A percentile compares a stretch with the other conserved stretches of the same genome.
Conservation (phyloP, 2,329 filamentous ascomycete genomes). For the Myriosclerotinia scirpicola region DNA sequence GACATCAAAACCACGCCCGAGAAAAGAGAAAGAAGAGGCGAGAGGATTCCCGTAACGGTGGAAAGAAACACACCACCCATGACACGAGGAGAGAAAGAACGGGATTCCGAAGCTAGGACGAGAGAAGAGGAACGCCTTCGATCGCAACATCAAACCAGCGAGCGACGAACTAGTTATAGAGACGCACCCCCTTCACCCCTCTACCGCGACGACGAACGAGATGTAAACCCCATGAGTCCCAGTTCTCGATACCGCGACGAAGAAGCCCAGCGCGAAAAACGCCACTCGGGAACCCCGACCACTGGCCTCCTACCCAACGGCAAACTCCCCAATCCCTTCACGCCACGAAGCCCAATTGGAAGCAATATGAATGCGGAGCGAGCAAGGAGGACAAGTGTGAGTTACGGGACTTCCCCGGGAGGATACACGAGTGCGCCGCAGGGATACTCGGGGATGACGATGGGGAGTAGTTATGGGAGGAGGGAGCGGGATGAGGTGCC, state of each 20-base stretch:
- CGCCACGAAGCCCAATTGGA: neutral
- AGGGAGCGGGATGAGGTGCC: constrained; percentile 7
- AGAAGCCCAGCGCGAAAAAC: constrained; percentile 1
- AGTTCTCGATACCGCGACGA: neutral
- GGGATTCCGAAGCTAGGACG: neutral
- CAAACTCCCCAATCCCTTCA: constrained; percentile 8
- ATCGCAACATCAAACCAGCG: neutral
- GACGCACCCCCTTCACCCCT: neutral
- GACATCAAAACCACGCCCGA: constrained; percentile 4
- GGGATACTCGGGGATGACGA: constrained; percentile 1
- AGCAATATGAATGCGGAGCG: neutral
- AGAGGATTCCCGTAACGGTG: neutral
- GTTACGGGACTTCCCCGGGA: neutral
- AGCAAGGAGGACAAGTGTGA: constrained; percentile 19
- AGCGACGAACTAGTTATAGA: constrained; percentile 8
- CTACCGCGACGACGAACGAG: neutral
- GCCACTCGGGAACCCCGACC: neutral
- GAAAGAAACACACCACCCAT: constrained; percentile 16
- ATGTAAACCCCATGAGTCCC: too few species aligned
- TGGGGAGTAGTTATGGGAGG: constrained; percentile 1
- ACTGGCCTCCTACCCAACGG: neutral
- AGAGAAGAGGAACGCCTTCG: constrained; percentile 1
- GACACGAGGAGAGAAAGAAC: constrained; percentile 12
- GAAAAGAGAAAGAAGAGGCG: constrained; percentile 6
- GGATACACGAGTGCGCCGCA: constrained; percentile 16